Evolutionary conservation across 2,329 filamentous ascomycete genomes (phyloP).

Genomic region (Stemphylium beticola): DNA sequence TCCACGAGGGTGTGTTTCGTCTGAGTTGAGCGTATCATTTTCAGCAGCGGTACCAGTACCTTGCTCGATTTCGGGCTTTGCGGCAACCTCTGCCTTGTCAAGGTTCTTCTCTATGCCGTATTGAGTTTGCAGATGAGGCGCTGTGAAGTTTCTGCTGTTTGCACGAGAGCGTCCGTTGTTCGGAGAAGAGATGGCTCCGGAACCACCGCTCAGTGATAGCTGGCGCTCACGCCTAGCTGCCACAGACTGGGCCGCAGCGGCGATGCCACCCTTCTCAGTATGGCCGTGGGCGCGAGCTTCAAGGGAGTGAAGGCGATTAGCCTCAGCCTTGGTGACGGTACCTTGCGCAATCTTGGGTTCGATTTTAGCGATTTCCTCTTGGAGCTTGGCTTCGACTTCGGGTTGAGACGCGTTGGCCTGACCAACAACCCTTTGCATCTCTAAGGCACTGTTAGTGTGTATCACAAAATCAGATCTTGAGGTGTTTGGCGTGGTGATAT

Average conservation of each 20-base stretch:
- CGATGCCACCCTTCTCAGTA: conserved; percentile 45
- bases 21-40: conserved; percentile 35
- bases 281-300: conserved; percentile 48
- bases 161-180: conserved; percentile 12
- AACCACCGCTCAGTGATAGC: conserved; percentile 22
- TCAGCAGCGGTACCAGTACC: conserved; percentile 45
- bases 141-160: conserved; percentile 18
- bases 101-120: conserved; percentile 41
- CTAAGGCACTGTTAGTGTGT: conserved; percentile 22
- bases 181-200: conserved; percentile 2
- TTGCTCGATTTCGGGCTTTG: conserved; percentile 43
- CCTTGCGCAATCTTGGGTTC: conserved; percentile 41
- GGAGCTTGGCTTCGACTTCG: conserved; percentile 38
- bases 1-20: conserved; percentile 36
- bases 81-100: conserved; percentile 33
- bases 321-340: conserved; percentile 49
- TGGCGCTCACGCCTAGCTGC: conserved; percentile 39
- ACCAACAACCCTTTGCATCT: conserved; percentile 40
- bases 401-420: conserved; percentile 34
- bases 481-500: neutral
- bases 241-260: conserved; percentile 50
- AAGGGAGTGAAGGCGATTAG: conserved; percentile 50
- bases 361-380: conserved; percentile 40
- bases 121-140: conserved; percentile 36
- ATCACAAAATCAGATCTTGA: neutral